These are phyloP conservation scores for Lachnellula cervina DNA, from an alignment of 2,329 filamentous ascomycete species.

Conservation along the genomic window DNA sequence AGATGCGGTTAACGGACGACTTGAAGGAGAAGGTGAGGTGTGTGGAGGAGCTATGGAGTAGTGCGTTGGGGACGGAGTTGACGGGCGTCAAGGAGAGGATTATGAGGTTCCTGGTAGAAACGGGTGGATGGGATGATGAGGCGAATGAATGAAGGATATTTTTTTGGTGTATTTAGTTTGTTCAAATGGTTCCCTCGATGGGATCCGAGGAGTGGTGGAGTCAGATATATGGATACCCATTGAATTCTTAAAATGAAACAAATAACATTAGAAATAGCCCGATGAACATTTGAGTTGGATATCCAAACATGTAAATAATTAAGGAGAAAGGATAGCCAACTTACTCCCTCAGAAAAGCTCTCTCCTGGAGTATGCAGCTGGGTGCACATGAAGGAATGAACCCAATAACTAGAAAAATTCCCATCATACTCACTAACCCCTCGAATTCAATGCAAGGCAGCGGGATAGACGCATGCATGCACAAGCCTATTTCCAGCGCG, in stretches of 20 bases:
- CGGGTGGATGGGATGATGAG: constrained; percentile 73
- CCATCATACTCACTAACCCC: background rate
- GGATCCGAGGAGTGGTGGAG: too few species aligned
- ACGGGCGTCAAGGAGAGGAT: constrained; percentile 69
- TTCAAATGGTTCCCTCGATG: background rate
- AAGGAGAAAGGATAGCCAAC: background rate
- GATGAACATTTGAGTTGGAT: background rate
- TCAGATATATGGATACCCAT: background rate
- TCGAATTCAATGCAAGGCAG: background rate
- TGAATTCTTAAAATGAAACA: background rate
- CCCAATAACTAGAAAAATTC: background rate
- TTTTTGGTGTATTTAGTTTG: background rate
- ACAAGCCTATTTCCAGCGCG: background rate
- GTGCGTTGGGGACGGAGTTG: constrained; percentile 76
- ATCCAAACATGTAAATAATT: background rate
- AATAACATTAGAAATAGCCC: background rate
- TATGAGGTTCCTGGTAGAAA: constrained; percentile 65
- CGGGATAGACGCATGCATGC: background rate
- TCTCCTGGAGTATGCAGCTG: background rate
- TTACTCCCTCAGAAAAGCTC: background rate
- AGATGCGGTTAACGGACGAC: constrained; percentile 69
- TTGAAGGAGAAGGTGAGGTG: constrained; percentile 89
- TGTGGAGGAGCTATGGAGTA: constrained; percentile 86
- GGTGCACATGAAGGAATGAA: background rate
- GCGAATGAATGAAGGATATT: background rate